Conservation (phyloP, 352 stramenopile genomes). For the Hyaloperonospora arabidopsidis region DNA sequence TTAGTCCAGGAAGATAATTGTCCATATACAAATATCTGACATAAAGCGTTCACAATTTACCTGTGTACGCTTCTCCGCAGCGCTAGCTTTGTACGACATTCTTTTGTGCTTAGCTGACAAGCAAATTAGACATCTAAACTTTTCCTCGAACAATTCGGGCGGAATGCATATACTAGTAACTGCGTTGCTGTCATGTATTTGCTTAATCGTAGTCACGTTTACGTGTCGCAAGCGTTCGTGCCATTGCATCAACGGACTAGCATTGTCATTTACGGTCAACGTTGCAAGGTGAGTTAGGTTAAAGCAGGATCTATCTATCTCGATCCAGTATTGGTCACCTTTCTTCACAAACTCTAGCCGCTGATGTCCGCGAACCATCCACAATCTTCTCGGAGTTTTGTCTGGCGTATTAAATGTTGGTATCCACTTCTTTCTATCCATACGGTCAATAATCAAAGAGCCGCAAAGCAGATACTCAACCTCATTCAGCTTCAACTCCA, state of each 20-base stretch:
- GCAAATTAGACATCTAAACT: conserved; percentile 4
- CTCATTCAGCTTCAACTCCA: too few species aligned
- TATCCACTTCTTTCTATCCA: too few species aligned
- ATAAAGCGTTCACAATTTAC: background rate
- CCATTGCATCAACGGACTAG: background rate
- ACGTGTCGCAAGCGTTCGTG: background rate
- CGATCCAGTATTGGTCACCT: too few species aligned
- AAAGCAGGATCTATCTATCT: too few species aligned
- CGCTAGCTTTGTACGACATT: background rate
- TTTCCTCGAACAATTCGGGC: conserved; percentile 3
- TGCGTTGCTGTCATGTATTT: background rate
- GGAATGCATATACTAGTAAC: conserved; percentile 2
- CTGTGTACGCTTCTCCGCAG: conserved; percentile 2
- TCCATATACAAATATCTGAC: conserved; percentile 1
- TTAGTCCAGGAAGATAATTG: background rate
- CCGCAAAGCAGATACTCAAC: too few species aligned
- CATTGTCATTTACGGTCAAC: background rate
- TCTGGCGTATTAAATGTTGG: too few species aligned
- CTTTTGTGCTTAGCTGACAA: conserved; percentile 5
- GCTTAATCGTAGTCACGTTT: conserved; percentile 1
- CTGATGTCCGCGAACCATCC: too few species aligned
- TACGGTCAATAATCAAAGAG: too few species aligned
- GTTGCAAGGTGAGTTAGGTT: too few species aligned
- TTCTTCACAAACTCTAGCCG: too few species aligned
- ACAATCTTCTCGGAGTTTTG: too few species aligned